Percentiles rank a stretch among this genome's conserved stretches.
Conservation (phyloP, 2,329 filamentous ascomycete species). For the Penicillium oxalicum region DNA sequence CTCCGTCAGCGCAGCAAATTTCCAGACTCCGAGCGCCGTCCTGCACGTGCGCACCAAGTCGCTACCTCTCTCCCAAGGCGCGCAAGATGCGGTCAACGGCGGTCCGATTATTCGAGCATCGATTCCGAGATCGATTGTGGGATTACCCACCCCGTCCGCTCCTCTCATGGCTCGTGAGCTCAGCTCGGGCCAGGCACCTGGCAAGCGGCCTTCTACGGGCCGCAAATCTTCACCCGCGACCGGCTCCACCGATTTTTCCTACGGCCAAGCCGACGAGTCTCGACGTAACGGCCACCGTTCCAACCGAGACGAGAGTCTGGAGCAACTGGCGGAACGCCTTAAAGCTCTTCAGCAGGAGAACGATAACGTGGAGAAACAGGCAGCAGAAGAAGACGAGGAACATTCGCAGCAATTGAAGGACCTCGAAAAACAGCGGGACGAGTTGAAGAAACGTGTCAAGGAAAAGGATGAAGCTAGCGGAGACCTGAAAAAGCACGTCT, state of each 20-base stretch:
- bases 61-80: slow-evolving; percentile 37
- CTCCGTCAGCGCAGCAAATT: slow-evolving; percentile 84
- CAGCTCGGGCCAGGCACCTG: slow-evolving; percentile 48
- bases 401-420: slow-evolving; percentile 60
- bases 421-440: slow-evolving; percentile 70
- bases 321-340: slow-evolving; percentile 74
- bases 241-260: slow-evolving; percentile 35
- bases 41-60: slow-evolving; percentile 72
- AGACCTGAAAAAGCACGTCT: slow-evolving; percentile 74
- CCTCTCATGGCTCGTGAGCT: slow-evolving; percentile 61
- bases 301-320: slow-evolving; percentile 61
- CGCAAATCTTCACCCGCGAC: slow-evolving; percentile 71
- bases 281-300: slow-evolving; percentile 37
- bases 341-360: slow-evolving; percentile 76
- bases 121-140: slow-evolving; percentile 47
- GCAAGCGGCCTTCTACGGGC: slow-evolving; percentile 63
- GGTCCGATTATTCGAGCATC: slow-evolving; percentile 48
- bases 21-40: slow-evolving; percentile 80
- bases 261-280: slow-evolving; percentile 37
- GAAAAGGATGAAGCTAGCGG: slow-evolving; percentile 89
- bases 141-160: slow-evolving; percentile 56
- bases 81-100: slow-evolving; percentile 30
- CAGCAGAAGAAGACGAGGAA: slow-evolving; percentile 63
- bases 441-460: slow-evolving; percentile 69
- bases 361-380: slow-evolving; percentile 67